A percentile compares a stretch with the other conserved stretches of the same genome.
phyloP scores from a whole-genome alignment of 2,329 filamentous ascomycete species.

The Fusarium dlaminii region DNA sequence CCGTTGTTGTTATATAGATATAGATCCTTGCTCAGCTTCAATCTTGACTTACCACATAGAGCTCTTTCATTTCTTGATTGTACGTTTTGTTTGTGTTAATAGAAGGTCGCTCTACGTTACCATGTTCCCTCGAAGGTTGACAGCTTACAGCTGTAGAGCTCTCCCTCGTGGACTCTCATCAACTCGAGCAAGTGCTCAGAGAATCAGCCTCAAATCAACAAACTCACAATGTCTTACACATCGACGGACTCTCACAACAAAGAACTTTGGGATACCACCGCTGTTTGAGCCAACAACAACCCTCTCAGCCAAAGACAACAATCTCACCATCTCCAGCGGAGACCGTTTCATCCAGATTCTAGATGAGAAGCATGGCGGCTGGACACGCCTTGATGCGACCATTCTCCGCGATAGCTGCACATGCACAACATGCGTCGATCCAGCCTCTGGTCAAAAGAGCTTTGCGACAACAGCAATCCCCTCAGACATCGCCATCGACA shows the following conservation, averaged over 20 bases:
- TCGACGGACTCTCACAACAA: slow-evolving; percentile 5
- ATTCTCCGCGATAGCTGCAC: slow-evolving; percentile 64
- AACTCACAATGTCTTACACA: neutral
- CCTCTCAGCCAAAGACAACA: slow-evolving; percentile 5
- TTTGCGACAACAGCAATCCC: slow-evolving; percentile 57
- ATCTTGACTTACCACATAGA: neutral
- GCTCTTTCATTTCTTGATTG: neutral
- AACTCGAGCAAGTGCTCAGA: slow-evolving; percentile 34
- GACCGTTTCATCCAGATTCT: slow-evolving; percentile 42
- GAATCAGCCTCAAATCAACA: neutral
- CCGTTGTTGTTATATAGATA: neutral
- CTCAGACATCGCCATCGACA: slow-evolving; percentile 44
- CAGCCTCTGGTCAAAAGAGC: slow-evolving; percentile 68
- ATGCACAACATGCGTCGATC: slow-evolving; percentile 63
- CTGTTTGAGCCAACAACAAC: slow-evolving; percentile 17
- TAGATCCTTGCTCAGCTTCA: neutral
- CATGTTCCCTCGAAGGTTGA: slow-evolving; percentile 28
- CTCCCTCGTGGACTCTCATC: slow-evolving; percentile 1
- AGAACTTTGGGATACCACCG: slow-evolving; percentile 14
- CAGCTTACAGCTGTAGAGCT: slow-evolving; percentile 19
- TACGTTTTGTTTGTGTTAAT: neutral
- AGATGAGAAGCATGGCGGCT: slow-evolving; percentile 28
- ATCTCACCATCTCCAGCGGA: slow-evolving; percentile 41
- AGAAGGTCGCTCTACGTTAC: neutral
- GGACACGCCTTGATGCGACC: slow-evolving; percentile 40